Evolutionary conservation across 2,329 filamentous ascomycete genomes (phyloP), one percentile per base, ranked within the genome.

Genomic region (Pezicula carpinea): DNA sequence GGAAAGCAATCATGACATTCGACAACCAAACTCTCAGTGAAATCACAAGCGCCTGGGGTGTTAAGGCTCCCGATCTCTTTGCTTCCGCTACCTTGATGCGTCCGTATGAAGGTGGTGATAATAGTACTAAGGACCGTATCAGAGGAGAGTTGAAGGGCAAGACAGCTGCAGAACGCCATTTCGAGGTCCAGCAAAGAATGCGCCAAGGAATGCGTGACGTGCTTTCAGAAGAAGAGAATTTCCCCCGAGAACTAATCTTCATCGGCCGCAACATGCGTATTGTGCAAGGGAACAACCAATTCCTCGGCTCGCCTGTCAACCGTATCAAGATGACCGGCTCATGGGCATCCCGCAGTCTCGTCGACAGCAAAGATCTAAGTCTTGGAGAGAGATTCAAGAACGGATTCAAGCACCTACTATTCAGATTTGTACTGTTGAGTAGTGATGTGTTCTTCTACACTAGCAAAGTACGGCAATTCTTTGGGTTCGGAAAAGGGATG

Each of bases 1-100:
- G 93, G 93, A 95, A 95, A 67, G 84, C 87, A 0, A 79, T 99
- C 10, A 82, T 97, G 73, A 90, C 89, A 0, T 93, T 97, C 56
- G 93, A 99, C 73, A 96, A 96, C 68, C 72, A 77, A 18, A 88
- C 86, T 2, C 83, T 97, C 44, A 66, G 70, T 45, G 72, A 80
- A 18, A 83, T 96, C 50, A 89, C 89, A 6, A 70, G 72, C 18
- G 70, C 81, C 47, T 99, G 93, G 93, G 93, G 93, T 39, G 85
- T 97, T 61, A 85, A 83, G 55, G 90, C 90, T 19, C 79, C 89
- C 0, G 93, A 97, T 63, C 79, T 97, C 40, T 96, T 99, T 59
- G 93, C 93, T 13, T 89, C 83, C 39, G 90, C 89, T 2, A 96
- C 91, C 1, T 75, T 97, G 40, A 81, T 97, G 81, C 77, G 87